These are phyloP conservation scores for Phellinidium pouzarii DNA, from an alignment of 1,284 basidiomycete species.

Conservation along the genomic window DNA sequence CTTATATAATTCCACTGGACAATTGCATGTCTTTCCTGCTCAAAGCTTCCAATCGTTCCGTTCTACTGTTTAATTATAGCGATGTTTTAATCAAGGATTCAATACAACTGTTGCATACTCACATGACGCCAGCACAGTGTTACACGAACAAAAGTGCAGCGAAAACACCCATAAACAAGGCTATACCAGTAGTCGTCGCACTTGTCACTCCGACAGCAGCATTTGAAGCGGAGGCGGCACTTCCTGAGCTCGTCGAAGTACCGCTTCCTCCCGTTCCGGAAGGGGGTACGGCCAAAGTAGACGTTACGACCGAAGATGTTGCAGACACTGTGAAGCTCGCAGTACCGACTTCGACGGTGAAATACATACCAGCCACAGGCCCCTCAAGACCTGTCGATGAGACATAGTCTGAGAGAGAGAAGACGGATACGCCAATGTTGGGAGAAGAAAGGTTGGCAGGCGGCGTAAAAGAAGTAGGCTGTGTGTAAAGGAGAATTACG, in stretches of 20 bases:
- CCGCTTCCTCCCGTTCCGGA: conserved; percentile 22
- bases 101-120: background rate
- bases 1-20: too few species aligned
- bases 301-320: conserved; percentile 57
- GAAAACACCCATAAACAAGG: conserved; percentile 1
- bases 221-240: conserved; percentile 1
- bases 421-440: conserved; percentile 42
- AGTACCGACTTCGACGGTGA: conserved; percentile 66
- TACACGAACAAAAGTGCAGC: conserved; percentile 6
- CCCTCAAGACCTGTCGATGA: conserved; percentile 48
- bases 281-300: conserved; percentile 43
- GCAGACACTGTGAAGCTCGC: conserved; percentile 44
- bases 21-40: too few species aligned
- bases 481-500: conserved; percentile 56
- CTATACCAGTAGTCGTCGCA: background rate
- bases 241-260: conserved; percentile 13
- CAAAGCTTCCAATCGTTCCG: too few species aligned
- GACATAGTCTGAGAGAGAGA: conserved; percentile 48
- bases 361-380: conserved; percentile 63
- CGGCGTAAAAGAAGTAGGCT: conserved; percentile 54
- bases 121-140: background rate
- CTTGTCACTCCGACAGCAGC: background rate
- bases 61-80: background rate
- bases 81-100: background rate
- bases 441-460: conserved; percentile 50